These are phyloP conservation scores for Leccinum aurantiacum DNA, from an alignment of 768 basidiomycete species.

Conservation along the genomic window DNA sequence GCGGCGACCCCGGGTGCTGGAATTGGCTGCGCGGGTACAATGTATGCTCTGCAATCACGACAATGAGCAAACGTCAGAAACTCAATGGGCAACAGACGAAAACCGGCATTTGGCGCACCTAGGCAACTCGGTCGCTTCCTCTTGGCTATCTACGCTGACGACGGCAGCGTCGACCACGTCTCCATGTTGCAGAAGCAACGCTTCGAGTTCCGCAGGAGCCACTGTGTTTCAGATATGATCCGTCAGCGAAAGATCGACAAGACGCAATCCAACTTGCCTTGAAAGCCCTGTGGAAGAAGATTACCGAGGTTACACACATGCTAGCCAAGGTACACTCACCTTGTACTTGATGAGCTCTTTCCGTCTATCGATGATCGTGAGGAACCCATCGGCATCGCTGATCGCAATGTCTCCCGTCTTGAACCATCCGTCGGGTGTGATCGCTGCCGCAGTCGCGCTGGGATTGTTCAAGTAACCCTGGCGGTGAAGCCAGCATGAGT, in stretches of 20 bases:
- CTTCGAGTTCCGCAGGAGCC: conserved; percentile 84
- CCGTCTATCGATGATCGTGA: conserved; percentile 69
- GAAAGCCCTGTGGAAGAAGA: conserved; percentile 55
- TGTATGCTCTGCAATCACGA: conserved; percentile 38
- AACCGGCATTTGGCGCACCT: conserved; percentile 39
- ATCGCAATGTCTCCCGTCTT: conserved; percentile 84
- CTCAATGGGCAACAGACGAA: background rate
- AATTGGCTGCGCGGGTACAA: conserved; percentile 36
- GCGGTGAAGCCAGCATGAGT: background rate
- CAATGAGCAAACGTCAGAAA: background rate
- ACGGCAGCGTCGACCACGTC: conserved; percentile 80
- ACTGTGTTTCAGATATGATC: conserved; percentile 41
- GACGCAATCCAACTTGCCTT: conserved; percentile 45
- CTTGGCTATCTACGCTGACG: conserved; percentile 65
- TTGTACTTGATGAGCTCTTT: conserved; percentile 82
- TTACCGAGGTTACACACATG: background rate
- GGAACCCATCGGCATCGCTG: conserved; percentile 68
- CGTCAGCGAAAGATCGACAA: background rate
- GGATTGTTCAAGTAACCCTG: conserved; percentile 78
- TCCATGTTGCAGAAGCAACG: conserved; percentile 69
- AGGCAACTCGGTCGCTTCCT: conserved; percentile 80
- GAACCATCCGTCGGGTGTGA: conserved; percentile 79
- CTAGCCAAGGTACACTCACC: conserved; percentile 22
- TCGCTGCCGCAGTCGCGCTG: conserved; percentile 63
- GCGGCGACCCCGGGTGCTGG: conserved; percentile 12